These are phyloP conservation scores for Coemansia reversa DNA, from an alignment of 192 early-diverging fungal species.

Conservation along the genomic window DNA sequence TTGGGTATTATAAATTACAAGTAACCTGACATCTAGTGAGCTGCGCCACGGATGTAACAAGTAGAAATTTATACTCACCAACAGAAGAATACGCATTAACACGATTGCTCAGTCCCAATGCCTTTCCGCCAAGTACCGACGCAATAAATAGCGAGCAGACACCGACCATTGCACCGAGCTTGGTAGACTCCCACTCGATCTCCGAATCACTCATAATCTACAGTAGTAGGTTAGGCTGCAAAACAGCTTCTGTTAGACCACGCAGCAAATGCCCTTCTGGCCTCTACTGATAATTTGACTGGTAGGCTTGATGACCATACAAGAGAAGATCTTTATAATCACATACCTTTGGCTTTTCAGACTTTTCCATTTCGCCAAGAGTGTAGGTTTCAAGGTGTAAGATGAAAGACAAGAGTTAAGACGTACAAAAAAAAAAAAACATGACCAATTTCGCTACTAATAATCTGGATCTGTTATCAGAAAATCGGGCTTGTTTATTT, in stretches of 20 bases:
- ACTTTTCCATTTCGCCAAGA: neutral
- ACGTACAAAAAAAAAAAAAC: neutral
- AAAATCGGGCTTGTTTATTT: neutral
- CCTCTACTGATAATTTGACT: neutral
- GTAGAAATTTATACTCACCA: conserved; percentile 21
- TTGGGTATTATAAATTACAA: neutral
- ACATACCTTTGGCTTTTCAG: neutral
- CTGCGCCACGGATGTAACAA: neutral
- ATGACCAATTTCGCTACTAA: neutral
- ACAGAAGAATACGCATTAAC: conserved; percentile 31
- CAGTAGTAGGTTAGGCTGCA: neutral
- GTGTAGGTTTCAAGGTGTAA: neutral
- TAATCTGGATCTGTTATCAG: neutral
- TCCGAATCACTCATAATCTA: conserved; percentile 49
- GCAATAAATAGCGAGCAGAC: conserved; percentile 42
- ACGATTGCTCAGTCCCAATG: conserved; percentile 29
- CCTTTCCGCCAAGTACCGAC: conserved; percentile 40
- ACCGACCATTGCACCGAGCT: conserved; percentile 46
- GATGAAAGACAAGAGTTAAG: neutral
- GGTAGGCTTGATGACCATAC: neutral
- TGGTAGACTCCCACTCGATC: conserved; percentile 50
- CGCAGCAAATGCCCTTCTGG: neutral
- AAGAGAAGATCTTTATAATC: neutral
- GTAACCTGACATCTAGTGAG: neutral
- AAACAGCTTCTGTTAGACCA: neutral